Conservation (phyloP, 2,329 filamentous ascomycete genomes). For the Ceratocystis colombiana region DNA sequence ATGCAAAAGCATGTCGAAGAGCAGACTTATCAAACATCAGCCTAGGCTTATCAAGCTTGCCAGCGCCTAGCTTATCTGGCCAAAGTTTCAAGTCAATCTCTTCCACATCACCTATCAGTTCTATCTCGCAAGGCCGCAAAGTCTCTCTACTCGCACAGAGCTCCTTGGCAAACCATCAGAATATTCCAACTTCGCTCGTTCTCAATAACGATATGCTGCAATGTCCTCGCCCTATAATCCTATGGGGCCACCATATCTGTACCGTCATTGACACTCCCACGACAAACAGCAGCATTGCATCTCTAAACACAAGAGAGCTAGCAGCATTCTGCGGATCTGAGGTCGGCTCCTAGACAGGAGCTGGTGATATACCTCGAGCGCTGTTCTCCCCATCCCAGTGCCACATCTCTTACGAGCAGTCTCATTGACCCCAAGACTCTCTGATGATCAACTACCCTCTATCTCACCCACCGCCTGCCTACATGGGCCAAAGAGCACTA, state of each 20-base stretch:
- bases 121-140: conserved; percentile 22
- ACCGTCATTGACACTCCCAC: not conserved
- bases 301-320: no score
- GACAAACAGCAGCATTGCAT: no score
- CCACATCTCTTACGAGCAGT: not conserved
- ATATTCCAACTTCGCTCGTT: not conserved
- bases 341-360: not conserved
- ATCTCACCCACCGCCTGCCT: not conserved
- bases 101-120: conserved; percentile 24
- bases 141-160: conserved; percentile 15
- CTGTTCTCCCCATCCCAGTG: not conserved
- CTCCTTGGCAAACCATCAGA: not conserved
- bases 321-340: conserved; percentile 21
- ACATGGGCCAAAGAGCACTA: not conserved
- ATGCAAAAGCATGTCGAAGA: not conserved
- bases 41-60: conserved; percentile 19
- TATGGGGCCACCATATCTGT: not conserved
- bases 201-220: not conserved
- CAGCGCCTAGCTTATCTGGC: conserved; percentile 23
- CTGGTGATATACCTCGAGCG: no score
- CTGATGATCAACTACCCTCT: not conserved
- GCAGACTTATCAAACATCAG: not conserved
- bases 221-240: conserved; percentile 1
- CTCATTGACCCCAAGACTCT: not conserved
- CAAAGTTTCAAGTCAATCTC: conserved; percentile 4